Evolutionary conservation across 352 stramenopile genomes (phyloP).

Genomic region (Phytophthora kernoviae): DNA sequence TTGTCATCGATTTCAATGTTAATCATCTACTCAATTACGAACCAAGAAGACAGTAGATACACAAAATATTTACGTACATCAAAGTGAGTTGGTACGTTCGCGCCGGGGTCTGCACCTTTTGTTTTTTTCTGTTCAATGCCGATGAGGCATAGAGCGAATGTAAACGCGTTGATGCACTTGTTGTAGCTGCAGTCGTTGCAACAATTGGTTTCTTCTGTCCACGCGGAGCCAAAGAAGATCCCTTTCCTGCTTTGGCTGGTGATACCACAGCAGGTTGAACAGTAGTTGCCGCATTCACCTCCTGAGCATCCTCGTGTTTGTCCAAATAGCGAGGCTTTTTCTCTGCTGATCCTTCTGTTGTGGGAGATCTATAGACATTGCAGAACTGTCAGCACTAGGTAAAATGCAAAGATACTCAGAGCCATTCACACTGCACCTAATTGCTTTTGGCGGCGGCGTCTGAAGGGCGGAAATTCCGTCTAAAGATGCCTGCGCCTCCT

Average conservation of each 20-base stretch:
- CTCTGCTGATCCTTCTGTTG: not conserved
- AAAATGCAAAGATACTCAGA: not conserved
- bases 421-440: conserved; percentile 11
- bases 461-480: not conserved
- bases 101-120: conserved; percentile 13
- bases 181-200: conserved; percentile 1
- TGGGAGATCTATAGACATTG: not conserved
- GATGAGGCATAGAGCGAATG: conserved; percentile 51
- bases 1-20: not conserved
- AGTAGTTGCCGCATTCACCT: not conserved
- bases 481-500: conserved; percentile 12
- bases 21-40: conserved; percentile 2
- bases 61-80: conserved; percentile 16
- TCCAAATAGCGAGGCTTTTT: not conserved
- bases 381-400: conserved; percentile 1
- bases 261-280: not conserved
- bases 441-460: not conserved
- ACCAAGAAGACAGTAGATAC: not conserved
- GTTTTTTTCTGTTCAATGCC: conserved; percentile 17
- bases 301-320: not conserved
- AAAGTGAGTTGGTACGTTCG: conserved; percentile 30
- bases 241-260: not conserved
- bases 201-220: conserved; percentile 1
- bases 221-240: conserved; percentile 1
- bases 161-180: conserved; percentile 21